Evolutionary conservation across 1,284 basidiomycete genomes (phyloP).

Genomic region (Trametes polyzona): DNA sequence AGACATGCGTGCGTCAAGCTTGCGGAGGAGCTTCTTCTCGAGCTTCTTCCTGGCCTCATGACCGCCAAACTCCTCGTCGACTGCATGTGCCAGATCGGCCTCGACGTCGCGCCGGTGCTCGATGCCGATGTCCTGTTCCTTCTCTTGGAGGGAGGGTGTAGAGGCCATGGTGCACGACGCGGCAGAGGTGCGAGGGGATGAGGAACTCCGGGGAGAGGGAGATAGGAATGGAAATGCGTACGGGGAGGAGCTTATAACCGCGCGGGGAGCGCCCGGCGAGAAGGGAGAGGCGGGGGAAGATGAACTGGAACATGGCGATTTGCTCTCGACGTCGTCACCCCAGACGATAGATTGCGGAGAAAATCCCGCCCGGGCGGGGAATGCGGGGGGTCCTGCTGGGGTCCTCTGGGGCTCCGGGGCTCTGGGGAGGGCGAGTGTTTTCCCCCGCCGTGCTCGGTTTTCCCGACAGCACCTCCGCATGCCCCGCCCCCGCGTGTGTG

Average conservation of each 20-base stretch:
- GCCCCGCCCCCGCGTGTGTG: not conserved
- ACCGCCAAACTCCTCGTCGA: slow-evolving; percentile 48
- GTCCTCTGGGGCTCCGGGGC: not conserved
- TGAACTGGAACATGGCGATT: not conserved
- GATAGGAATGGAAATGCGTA: slow-evolving; percentile 10
- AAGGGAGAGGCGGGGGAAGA: slow-evolving; percentile 3
- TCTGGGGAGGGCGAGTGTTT: slow-evolving; percentile 9
- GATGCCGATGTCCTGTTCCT: slow-evolving; percentile 14
- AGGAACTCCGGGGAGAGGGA: slow-evolving; percentile 16
- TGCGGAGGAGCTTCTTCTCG: slow-evolving; percentile 58
- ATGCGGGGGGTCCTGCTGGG: slow-evolving; percentile 1
- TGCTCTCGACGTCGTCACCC: slow-evolving; percentile 4
- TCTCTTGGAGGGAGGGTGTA: slow-evolving; percentile 18
- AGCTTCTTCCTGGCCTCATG: slow-evolving; percentile 45
- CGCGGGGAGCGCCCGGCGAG: slow-evolving; percentile 7
- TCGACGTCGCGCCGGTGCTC: slow-evolving; percentile 16
- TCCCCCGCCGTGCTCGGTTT: not conserved
- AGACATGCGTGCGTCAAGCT: slow-evolving; percentile 66
- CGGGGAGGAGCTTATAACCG: slow-evolving; percentile 26
- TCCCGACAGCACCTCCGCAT: slow-evolving; percentile 3
- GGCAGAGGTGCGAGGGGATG: not conserved
- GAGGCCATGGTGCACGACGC: slow-evolving; percentile 13
- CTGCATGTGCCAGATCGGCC: slow-evolving; percentile 19
- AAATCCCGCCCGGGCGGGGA: slow-evolving; percentile 7
- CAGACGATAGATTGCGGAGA: slow-evolving; percentile 13